phyloP scores from a whole-genome alignment of 257 asterid species.

The Fraxinus pennsylvanica region DNA sequence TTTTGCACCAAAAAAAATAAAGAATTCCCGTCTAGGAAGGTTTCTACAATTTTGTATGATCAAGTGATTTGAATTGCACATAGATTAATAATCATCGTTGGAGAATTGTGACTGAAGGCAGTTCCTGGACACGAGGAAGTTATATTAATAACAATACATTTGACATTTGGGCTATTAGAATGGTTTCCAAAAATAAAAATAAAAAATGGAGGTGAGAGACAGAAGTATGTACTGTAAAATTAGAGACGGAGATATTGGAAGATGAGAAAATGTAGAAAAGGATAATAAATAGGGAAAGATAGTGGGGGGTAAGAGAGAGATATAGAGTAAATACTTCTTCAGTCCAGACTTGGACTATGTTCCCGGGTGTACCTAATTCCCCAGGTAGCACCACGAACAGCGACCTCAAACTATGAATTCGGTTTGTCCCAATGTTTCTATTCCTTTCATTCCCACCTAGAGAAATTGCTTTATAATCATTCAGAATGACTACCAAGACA shows the following conservation, averaged over 20 bases:
- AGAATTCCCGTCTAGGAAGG: not conserved
- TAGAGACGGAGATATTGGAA: not conserved
- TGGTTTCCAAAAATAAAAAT: not conserved
- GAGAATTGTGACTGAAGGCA: not conserved
- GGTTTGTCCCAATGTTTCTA: too few relatives aligned
- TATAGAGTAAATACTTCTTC: not conserved
- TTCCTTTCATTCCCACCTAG: too few relatives aligned
- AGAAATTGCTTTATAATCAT: too few relatives aligned
- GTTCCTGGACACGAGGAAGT: not conserved
- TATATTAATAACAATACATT: not conserved
- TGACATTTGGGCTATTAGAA: not conserved
- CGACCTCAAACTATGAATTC: too few relatives aligned
- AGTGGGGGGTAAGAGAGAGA: not conserved
- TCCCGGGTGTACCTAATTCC: not conserved
- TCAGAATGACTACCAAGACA: too few relatives aligned
- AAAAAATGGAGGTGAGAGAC: not conserved
- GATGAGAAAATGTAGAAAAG: not conserved
- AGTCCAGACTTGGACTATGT: not conserved
- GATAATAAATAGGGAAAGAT: not conserved
- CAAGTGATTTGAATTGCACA: not conserved
- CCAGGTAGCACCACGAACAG: too few relatives aligned
- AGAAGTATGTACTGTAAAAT: not conserved
- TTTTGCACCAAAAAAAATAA: not conserved
- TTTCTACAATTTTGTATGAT: not conserved
- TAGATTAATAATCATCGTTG: not conserved